phyloP scores from a whole-genome alignment of 352 stramenopile species.

The Phytophthora europaea region DNA sequence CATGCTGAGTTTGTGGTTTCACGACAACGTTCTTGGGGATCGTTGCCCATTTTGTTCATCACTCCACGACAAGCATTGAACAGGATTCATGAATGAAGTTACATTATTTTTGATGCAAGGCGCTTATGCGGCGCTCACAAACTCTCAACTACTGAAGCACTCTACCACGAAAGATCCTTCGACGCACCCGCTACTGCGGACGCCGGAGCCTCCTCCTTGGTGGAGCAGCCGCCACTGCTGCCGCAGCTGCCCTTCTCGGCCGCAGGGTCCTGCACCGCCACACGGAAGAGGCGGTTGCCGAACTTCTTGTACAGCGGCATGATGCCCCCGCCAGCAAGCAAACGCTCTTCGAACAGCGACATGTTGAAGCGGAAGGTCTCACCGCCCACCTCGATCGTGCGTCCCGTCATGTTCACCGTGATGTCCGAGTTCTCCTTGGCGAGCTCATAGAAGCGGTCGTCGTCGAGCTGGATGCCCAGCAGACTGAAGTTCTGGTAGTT shows the following conservation, averaged over 20 bases:
- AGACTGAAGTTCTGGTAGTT: conserved; percentile 92
- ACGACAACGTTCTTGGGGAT: too few relatives aligned
- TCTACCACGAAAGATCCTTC: conserved; percentile 75
- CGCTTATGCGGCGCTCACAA: conserved; percentile 2
- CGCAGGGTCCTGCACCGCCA: conserved; percentile 77
- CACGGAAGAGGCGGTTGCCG: conserved; percentile 86
- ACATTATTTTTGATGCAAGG: conserved; percentile 17
- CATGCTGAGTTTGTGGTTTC: too few relatives aligned
- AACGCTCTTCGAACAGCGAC: conserved; percentile 87
- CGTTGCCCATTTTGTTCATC: too few relatives aligned
- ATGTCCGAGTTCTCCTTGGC: conserved; percentile 81
- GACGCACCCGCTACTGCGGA: conserved; percentile 48
- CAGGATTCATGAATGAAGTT: conserved; percentile 21
- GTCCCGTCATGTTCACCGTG: conserved; percentile 85
- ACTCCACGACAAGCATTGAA: background rate
- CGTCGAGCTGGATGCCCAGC: conserved; percentile 80
- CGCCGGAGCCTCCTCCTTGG: conserved; percentile 46
- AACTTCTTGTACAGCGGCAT: conserved; percentile 92
- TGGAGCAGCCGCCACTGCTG: conserved; percentile 41
- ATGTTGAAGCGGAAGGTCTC: conserved; percentile 89
- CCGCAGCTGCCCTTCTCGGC: conserved; percentile 48
- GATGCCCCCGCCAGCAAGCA: conserved; percentile 85
- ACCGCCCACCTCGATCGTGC: conserved; percentile 82
- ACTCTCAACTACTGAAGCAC: conserved; percentile 10
- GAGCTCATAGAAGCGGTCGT: conserved; percentile 87